Evolutionary conservation across 2,329 filamentous ascomycete genomes (phyloP).

Genomic region (Zymoseptoria tritici): DNA sequence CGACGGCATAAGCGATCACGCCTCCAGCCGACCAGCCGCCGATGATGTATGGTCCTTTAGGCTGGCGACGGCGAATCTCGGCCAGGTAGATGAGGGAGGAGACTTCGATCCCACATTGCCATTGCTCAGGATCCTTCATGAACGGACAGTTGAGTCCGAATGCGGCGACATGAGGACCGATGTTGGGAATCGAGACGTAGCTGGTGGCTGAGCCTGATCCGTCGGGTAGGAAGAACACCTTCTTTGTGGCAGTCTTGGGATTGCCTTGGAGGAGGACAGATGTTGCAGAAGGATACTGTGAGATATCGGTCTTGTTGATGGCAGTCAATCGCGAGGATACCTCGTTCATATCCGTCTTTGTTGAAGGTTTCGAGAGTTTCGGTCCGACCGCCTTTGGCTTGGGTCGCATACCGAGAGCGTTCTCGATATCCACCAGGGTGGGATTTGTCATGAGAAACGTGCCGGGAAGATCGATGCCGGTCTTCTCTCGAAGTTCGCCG

Average conservation of each 20-base stretch:
- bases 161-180: conserved; percentile 44
- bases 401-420: conserved; percentile 51
- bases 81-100: conserved; percentile 58
- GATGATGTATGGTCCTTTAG: conserved; percentile 51
- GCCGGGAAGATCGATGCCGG: conserved; percentile 43
- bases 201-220: conserved; percentile 57
- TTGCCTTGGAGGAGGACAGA: conserved; percentile 53
- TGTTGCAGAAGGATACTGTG: conserved; percentile 40
- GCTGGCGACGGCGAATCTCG: conserved; percentile 65
- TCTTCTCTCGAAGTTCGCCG: conserved; percentile 44
- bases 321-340: conserved; percentile 41
- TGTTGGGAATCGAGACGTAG: conserved; percentile 54
- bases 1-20: conserved; percentile 48
- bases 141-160: conserved; percentile 61
- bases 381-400: conserved; percentile 25
- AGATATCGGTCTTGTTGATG: conserved; percentile 35
- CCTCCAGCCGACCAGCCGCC: conserved; percentile 51
- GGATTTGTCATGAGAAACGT: conserved; percentile 54
- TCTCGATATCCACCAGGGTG: conserved; percentile 59
- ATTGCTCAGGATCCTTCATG: conserved; percentile 61
- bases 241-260: conserved; percentile 49
- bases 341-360: conserved; percentile 37
- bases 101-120: conserved; percentile 57
- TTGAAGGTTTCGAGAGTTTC: conserved; percentile 21
- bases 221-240: conserved; percentile 47